Evolutionary conservation across 2,329 filamentous ascomycete genomes (phyloP), one percentile per base, ranked within the genome.

Genomic region (Knoxdaviesia proteae): DNA sequence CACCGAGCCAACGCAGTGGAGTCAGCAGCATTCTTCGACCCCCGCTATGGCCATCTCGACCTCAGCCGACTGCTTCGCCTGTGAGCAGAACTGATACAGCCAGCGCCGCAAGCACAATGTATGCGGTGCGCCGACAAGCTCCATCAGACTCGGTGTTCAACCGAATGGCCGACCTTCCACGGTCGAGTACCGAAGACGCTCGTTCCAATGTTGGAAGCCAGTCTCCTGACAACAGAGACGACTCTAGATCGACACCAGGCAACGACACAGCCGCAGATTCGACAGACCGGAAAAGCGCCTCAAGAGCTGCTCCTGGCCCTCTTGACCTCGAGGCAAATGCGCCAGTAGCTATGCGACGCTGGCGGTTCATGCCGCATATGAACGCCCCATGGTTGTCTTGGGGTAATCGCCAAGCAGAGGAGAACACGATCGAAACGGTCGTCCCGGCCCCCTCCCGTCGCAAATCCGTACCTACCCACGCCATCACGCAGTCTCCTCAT

Each of bases 61-160:
- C 72, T 36, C 58, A 64, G 5, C 64, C 68, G 34, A 64, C 65
- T 33, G 62, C 63, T 3, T 76, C 72, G 0, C 72, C 73, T 0
- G 54, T 74, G 38, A 77, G 72, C 51, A 63, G 73, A 47, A 71
- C 72, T 11, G 73, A 78, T 46, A 77, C 74, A 1, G 65, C 70
- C 11, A 77, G 73, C 50, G 73, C 71, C 1, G 72, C 71, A 38
- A 77, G 73, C 53, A 78, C 74, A 1, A 67, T 73, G 3, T 79
- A 79, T 47, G 70, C 71, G 6, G 64, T 78, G 34, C 63, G 72
- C 42, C 77, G 77, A 48, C 71, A 75, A 43, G 63, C 69, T 7
- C 60, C 69, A 6, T 68, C 69, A 2, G 74, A 74, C 45, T 61
- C 62, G 10, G 45, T 30, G 45, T 46, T 6, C 37, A 40, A 6